Evolutionary conservation across 2,329 filamentous ascomycete species (phyloP).

Genomic region (Raffaelea arxii): DNA sequence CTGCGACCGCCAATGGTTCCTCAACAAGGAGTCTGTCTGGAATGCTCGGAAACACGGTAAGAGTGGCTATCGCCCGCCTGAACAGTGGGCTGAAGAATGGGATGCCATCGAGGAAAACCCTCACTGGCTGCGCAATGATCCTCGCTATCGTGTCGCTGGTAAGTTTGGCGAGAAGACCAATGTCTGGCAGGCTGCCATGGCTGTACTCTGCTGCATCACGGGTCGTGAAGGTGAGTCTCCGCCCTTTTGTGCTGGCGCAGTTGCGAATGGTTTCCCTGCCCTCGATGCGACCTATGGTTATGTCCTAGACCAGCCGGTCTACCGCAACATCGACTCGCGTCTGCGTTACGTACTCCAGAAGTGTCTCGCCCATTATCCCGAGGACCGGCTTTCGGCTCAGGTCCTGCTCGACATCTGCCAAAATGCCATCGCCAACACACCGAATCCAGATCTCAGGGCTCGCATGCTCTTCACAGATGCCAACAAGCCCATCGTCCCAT

Average conservation of each 20-base stretch:
- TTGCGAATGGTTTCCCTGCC: not conserved
- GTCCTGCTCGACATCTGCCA: too few species aligned
- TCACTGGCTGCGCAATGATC: too few species aligned
- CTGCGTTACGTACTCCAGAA: slow-evolving; percentile 7
- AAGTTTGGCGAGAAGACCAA: slow-evolving; percentile 9
- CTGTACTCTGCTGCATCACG: slow-evolving; percentile 7
- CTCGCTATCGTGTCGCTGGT: slow-evolving; percentile 4
- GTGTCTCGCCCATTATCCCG: slow-evolving; percentile 8
- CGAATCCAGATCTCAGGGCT: too few species aligned
- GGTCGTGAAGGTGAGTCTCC: not conserved
- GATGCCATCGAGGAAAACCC: slow-evolving; percentile 2
- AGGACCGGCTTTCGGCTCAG: slow-evolving; percentile 3
- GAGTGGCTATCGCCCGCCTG: slow-evolving; percentile 3
- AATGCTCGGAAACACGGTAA: slow-evolving; percentile 4
- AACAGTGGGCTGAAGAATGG: slow-evolving; percentile 14
- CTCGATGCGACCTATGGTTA: slow-evolving; percentile 2
- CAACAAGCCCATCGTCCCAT: too few species aligned
- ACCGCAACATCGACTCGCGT: not conserved
- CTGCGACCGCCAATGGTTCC: not conserved
- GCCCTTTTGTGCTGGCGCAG: not conserved
- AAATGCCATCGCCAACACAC: too few species aligned
- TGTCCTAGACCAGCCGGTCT: not conserved
- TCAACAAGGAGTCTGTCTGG: slow-evolving; percentile 2
- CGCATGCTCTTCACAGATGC: too few species aligned
- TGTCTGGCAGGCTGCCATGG: slow-evolving; percentile 10